phyloP scores from a whole-genome alignment of 495 filamentous ascomycete genomes.

The Aspergillus taichungensis region DNA sequence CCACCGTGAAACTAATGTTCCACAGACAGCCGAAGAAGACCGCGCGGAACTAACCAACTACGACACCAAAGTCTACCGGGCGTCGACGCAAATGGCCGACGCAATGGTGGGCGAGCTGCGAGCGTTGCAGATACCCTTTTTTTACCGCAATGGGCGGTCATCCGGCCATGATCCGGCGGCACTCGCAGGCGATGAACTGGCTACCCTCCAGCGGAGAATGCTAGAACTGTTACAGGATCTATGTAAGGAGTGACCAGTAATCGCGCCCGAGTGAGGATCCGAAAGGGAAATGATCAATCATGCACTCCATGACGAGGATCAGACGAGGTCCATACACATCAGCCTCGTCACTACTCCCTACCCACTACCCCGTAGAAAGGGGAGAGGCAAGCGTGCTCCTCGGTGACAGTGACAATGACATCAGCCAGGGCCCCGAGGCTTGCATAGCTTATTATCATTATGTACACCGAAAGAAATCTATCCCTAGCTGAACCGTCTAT shows the following conservation, averaged over 20 bases:
- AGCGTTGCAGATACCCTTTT: conserved; percentile 57
- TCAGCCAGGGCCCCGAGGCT: background rate
- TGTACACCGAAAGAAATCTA: conserved; percentile 15
- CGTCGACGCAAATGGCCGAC: conserved; percentile 48
- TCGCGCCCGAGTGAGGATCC: too few relatives aligned
- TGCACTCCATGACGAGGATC: background rate
- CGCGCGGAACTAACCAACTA: conserved; percentile 47
- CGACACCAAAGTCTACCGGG: conserved; percentile 53
- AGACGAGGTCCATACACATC: background rate
- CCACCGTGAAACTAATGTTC: conserved; percentile 1
- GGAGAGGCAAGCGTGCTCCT: too few relatives aligned
- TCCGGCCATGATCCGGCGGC: conserved; percentile 1
- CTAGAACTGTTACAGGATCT: conserved; percentile 55
- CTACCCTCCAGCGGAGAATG: conserved; percentile 48
- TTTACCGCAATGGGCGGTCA: conserved; percentile 35
- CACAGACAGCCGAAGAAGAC: conserved; percentile 36
- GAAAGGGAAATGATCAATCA: too few relatives aligned
- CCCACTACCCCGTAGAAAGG: background rate
- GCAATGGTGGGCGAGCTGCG: conserved; percentile 48
- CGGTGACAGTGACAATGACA: too few relatives aligned
- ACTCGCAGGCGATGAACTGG: conserved; percentile 39
- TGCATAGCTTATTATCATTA: conserved; percentile 13
- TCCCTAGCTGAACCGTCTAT: conserved; percentile 8
- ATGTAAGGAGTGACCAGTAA: conserved; percentile 34
- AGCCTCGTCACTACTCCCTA: background rate